Conservation (phyloP, 2,329 filamentous ascomycete species). For the Ophiostoma australiae region DNA sequence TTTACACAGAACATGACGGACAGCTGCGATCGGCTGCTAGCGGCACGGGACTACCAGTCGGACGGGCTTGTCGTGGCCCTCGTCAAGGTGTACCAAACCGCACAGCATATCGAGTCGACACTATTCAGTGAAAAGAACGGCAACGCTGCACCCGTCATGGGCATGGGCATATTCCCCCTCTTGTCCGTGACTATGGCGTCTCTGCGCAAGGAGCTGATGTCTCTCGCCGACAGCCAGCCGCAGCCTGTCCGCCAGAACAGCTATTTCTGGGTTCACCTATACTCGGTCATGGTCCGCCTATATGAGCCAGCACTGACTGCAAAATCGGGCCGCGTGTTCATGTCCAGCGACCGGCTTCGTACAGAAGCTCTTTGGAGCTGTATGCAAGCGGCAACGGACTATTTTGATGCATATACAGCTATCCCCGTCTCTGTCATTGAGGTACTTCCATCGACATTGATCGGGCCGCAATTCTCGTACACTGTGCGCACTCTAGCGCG, state of each 20-base stretch:
- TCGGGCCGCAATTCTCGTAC: slow-evolving; percentile 34
- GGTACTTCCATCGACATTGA: slow-evolving; percentile 33
- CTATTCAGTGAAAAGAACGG: slow-evolving; percentile 36
- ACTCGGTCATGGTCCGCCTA: slow-evolving; percentile 35
- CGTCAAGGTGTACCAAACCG: slow-evolving; percentile 36
- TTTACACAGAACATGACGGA: slow-evolving; percentile 35
- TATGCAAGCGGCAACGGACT: slow-evolving; percentile 32
- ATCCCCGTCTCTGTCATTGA: slow-evolving; percentile 31
- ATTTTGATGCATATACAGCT: slow-evolving; percentile 31
- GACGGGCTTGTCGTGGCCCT: slow-evolving; percentile 35
- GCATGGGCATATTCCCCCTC: slow-evolving; percentile 30
- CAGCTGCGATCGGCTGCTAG: slow-evolving; percentile 35
- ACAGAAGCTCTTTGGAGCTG: slow-evolving; percentile 39
- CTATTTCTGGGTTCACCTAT: slow-evolving; percentile 36
- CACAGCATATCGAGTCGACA: slow-evolving; percentile 17
- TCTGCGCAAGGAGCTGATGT: slow-evolving; percentile 35
- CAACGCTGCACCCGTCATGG: slow-evolving; percentile 31
- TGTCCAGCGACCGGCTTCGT: slow-evolving; percentile 30
- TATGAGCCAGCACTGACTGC: slow-evolving; percentile 38
- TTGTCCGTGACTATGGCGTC: slow-evolving; percentile 36
- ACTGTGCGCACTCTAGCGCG: slow-evolving; percentile 36
- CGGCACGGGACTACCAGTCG: slow-evolving; percentile 32
- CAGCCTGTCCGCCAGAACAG: slow-evolving; percentile 28
- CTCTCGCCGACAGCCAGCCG: slow-evolving; percentile 24
- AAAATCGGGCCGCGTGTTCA: background rate